Percentiles rank a stretch among this genome's conserved stretches.
Conservation (phyloP, 192 early-diverging fungal genomes). For the Backusella luteola region DNA sequence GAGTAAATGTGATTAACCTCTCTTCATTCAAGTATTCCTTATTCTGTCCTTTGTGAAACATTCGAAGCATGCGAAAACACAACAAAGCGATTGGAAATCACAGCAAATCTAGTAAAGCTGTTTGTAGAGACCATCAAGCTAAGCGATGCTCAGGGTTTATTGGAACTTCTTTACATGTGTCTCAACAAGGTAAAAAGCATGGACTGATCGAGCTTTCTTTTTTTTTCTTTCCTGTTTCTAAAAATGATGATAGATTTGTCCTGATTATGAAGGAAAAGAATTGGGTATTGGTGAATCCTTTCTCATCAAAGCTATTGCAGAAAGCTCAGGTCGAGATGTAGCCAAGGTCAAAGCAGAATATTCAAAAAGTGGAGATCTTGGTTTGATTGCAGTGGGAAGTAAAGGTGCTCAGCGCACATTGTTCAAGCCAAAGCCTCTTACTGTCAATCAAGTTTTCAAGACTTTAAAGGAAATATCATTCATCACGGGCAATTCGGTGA, state of each 20-base stretch:
- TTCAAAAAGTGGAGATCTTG: slow-evolving; percentile 82
- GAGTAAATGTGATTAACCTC: background rate
- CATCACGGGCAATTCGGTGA: slow-evolving; percentile 71
- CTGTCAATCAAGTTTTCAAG: slow-evolving; percentile 78
- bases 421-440: slow-evolving; percentile 77
- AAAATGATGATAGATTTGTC: slow-evolving; percentile 38
- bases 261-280: slow-evolving; percentile 95
- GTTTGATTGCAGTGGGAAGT: slow-evolving; percentile 79
- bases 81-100: slow-evolving; percentile 85
- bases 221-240: background rate
- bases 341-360: slow-evolving; percentile 80
- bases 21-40: slow-evolving; percentile 63
- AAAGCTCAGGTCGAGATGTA: slow-evolving; percentile 78
- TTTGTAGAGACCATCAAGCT: slow-evolving; percentile 63
- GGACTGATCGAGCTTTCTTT: background rate
- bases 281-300: slow-evolving; percentile 94
- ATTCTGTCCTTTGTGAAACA: slow-evolving; percentile 83
- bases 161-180: slow-evolving; percentile 86
- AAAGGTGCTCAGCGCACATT: slow-evolving; percentile 85
- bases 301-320: slow-evolving; percentile 90
- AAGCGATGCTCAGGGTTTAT: slow-evolving; percentile 59
- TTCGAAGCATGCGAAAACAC: slow-evolving; percentile 88
- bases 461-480: slow-evolving; percentile 85
- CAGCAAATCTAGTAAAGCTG: slow-evolving; percentile 67
- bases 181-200: slow-evolving; percentile 69